These are phyloP conservation scores for Phytophthora hibernalis DNA, from an alignment of 352 stramenopile genomes.

Conservation along the genomic window DNA sequence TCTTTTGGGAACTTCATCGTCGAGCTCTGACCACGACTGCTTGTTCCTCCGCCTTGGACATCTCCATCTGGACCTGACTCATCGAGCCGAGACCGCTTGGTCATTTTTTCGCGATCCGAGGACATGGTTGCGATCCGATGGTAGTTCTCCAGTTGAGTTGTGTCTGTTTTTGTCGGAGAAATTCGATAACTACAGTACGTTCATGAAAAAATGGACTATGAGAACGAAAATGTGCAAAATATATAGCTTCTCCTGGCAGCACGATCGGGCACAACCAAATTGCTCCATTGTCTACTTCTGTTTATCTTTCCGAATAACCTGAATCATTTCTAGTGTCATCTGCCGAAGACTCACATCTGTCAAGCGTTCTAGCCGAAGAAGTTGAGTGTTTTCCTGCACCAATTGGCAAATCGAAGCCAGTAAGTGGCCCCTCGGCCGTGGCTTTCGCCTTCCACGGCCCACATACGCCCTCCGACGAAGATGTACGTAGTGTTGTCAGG, in stretches of 20 bases:
- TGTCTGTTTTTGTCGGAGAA: no score
- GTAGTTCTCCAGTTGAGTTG: no score
- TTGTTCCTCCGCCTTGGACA: not conserved
- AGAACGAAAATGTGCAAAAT: no score
- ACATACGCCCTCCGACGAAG: constrained; percentile 39
- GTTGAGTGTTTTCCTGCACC: constrained; percentile 39
- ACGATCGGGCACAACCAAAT: no score
- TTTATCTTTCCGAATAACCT: not conserved
- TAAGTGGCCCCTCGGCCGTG: constrained; percentile 20
- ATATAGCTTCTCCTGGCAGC: no score
- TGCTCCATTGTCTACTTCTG: no score
- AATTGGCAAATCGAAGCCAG: constrained; percentile 36
- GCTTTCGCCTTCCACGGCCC: constrained; percentile 33
- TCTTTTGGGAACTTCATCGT: not conserved
- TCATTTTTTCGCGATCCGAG: no score
- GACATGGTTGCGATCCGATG: no score
- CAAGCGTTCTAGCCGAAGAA: constrained; percentile 18
- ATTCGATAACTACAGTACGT: no score
- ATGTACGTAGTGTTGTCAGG: constrained; percentile 34
- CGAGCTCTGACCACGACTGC: not conserved
- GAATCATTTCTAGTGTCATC: not conserved
- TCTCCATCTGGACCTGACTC: no score
- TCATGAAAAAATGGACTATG: no score
- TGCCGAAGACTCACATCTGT: constrained; percentile 1
- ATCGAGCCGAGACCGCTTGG: no score